Evolutionary conservation across 495 filamentous ascomycete genomes (phyloP).

Genomic region (Neurospora sp.): DNA sequence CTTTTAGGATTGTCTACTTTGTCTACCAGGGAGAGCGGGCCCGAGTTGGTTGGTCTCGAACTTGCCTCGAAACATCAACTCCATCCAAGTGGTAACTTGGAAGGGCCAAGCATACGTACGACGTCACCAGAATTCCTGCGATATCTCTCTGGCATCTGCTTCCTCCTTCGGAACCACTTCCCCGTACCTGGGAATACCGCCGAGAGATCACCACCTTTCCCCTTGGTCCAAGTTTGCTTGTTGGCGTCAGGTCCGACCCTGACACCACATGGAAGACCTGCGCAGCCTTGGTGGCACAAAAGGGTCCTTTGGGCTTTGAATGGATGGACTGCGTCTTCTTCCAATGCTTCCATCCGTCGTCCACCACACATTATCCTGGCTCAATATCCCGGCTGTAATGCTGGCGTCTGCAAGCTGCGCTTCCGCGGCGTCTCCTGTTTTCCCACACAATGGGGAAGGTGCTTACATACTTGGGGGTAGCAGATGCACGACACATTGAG

Average conservation of each 20-base stretch:
- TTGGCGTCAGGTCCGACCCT: neutral
- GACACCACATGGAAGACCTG: neutral
- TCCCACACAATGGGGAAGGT: neutral
- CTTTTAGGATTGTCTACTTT: neutral
- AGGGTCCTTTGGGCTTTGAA: slow-evolving; percentile 1
- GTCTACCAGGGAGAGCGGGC: neutral
- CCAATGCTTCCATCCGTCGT: slow-evolving; percentile 16
- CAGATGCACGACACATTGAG: neutral
- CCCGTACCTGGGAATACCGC: neutral
- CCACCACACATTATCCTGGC: slow-evolving; percentile 8
- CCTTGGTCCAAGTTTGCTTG: neutral
- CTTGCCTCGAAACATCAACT: neutral
- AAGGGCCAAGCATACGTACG: neutral
- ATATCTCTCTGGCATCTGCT: neutral
- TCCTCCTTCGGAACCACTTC: neutral
- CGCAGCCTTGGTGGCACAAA: neutral
- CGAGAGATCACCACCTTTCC: neutral
- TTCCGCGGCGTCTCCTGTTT: slow-evolving; percentile 1
- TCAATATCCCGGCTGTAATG: slow-evolving; percentile 13
- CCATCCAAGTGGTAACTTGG: neutral
- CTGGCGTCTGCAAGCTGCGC: slow-evolving; percentile 11
- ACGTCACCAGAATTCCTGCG: neutral
- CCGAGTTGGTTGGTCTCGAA: neutral
- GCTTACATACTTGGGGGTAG: neutral
- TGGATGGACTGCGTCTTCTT: slow-evolving; percentile 7